Evolutionary conservation across 2,329 filamentous ascomycete genomes (phyloP), one percentile per base, ranked within the genome.

Genomic region (Pseudofabraea citricarpa): DNA sequence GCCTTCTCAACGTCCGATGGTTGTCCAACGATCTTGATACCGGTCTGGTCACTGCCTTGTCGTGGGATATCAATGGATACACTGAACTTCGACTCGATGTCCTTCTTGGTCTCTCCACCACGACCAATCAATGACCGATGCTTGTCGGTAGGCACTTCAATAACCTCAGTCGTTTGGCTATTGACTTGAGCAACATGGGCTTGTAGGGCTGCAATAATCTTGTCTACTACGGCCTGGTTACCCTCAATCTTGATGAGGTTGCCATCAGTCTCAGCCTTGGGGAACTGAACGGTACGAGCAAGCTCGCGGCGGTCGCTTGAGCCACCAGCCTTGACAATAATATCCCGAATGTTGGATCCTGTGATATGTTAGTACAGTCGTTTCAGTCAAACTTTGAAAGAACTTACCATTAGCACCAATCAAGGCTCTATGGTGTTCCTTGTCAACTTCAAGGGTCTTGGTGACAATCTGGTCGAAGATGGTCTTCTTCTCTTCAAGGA

Each of bases 271-370:
- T 95, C 90, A 52, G 87, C 83, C 63, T 90, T 90, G 45, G 93
- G 93, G 73, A 98, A 97, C 64, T 91, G 90, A 47, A 98, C 89
- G 57, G 91, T 89, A 50, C 91, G 87, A 40, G 90, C 87, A 56
- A 93, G 79, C 49, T 87, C 84, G 31, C 87, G 83, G 50, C 85
- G 80, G 60, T 95, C 90, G 55, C 90, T 86, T 27, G 90, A 90
- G 8, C 93, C 94, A 50, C 93, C 94, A 36, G 93, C 90, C 56
- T 87, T 80, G 42, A 86, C 74, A 43, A 98, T 87, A 48, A 98
- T 90, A 49, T 87, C 83, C 49, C 87, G 87, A 46, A 98, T 83
- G 59, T 85, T 93, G 35, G 87, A 75, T 56, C 90, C 88, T 91
- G 45, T n/a, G 16, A 22, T 23, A 44, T 29, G 51, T 81, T 64